Evolutionary conservation across 345 rosid species (phyloP).

Genomic region (Lepidium didymum): DNA sequence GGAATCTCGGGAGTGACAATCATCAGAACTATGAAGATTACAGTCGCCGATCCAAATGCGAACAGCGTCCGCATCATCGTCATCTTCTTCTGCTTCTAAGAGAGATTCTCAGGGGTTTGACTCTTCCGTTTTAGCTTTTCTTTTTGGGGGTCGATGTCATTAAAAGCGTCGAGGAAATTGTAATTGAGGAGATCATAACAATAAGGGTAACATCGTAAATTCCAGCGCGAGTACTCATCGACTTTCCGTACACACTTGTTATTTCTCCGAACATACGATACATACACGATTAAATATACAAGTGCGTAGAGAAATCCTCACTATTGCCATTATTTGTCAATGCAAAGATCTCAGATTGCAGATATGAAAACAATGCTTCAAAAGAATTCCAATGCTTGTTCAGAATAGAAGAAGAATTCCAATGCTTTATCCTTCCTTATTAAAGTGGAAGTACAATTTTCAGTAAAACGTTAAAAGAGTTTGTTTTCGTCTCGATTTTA

Average conservation of each 20-base stretch:
- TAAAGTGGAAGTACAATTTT: too few relatives aligned
- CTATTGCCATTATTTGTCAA: too few relatives aligned
- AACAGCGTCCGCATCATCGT: conserved; percentile 52
- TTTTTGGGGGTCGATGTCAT: background rate
- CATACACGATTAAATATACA: too few relatives aligned
- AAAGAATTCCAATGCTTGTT: too few relatives aligned
- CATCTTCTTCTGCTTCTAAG: background rate
- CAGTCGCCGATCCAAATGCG: conserved; percentile 59
- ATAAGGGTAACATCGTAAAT: background rate
- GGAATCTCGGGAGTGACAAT: conserved; percentile 81
- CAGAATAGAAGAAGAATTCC: too few relatives aligned
- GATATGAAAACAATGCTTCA: too few relatives aligned
- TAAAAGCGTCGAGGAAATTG: background rate
- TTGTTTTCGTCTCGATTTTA: too few relatives aligned
- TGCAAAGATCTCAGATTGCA: too few relatives aligned
- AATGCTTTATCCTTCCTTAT: too few relatives aligned
- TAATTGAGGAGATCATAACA: background rate
- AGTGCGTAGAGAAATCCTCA: too few relatives aligned
- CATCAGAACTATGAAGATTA: conserved; percentile 72
- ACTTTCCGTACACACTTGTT: background rate
- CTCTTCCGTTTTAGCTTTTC: background rate
- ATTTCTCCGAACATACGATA: too few relatives aligned
- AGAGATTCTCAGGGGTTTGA: conserved; percentile 21
- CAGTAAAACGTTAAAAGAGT: too few relatives aligned
- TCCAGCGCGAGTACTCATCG: background rate